Conservation (phyloP, 345 rosid genomes). For the Arabidopsis suecica region DNA sequence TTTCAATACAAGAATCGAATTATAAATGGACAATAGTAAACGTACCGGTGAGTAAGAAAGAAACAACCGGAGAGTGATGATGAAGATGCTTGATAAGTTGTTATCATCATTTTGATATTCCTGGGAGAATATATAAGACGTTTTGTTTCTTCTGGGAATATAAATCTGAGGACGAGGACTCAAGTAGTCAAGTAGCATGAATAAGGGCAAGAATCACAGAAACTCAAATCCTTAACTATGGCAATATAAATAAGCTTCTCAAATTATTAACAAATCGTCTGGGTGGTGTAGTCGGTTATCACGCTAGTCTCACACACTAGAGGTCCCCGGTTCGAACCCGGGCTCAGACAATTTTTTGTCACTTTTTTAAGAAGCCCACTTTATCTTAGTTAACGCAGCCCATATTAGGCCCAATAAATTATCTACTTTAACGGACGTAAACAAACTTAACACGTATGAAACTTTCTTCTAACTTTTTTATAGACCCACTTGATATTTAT, state of each 20-base stretch:
- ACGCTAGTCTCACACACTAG: slow-evolving; percentile 85
- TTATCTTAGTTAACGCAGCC: too few species aligned
- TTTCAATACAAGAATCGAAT: neutral
- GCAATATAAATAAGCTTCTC: rapidly evolving
- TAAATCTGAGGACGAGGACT: slow-evolving; percentile 20
- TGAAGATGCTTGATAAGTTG: neutral
- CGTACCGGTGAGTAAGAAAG: neutral
- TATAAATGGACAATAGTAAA: neutral
- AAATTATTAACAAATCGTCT: neutral
- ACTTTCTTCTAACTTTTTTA: neutral
- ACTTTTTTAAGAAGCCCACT: neutral
- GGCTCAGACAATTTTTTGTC: slow-evolving; percentile 51
- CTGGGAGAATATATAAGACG: slow-evolving; percentile 12
- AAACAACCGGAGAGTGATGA: slow-evolving; percentile 1
- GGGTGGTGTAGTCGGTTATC: slow-evolving; percentile 84
- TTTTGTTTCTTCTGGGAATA: slow-evolving; percentile 17
- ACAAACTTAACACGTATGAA: too few species aligned
- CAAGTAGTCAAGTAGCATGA: slow-evolving; percentile 3
- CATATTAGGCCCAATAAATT: too few species aligned
- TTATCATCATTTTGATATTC: slow-evolving; percentile 10
- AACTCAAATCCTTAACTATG: too few species aligned
- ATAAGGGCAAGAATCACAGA: neutral
- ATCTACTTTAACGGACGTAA: too few species aligned
- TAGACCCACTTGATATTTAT: neutral
- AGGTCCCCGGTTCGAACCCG: slow-evolving; percentile 77